Conservation (phyloP, 2,329 filamentous ascomycete genomes). For the Trichoderma sp. region DNA sequence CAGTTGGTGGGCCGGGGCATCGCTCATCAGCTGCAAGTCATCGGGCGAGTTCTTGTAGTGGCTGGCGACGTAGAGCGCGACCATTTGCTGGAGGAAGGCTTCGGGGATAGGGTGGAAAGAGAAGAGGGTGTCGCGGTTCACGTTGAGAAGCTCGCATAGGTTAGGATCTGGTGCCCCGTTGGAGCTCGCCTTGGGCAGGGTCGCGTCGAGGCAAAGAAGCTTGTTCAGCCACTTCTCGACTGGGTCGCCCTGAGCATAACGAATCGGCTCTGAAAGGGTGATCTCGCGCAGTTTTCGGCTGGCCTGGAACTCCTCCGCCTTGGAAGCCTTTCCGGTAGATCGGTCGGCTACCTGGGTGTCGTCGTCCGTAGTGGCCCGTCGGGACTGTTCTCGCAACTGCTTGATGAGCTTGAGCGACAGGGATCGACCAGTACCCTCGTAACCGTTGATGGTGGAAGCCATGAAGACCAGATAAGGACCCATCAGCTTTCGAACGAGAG, state of each 20-base stretch:
- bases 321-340: slow-evolving; percentile 72
- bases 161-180: slow-evolving; percentile 87
- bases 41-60: slow-evolving; percentile 99
- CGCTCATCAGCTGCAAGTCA: slow-evolving; percentile 97
- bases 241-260: slow-evolving; percentile 85
- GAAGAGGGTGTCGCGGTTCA: slow-evolving; percentile 96
- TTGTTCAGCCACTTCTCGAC: slow-evolving; percentile 98
- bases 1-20: slow-evolving; percentile 93
- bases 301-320: slow-evolving; percentile 63
- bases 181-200: slow-evolving; percentile 72
- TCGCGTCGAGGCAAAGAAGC: slow-evolving; percentile 90
- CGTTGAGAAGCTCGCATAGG: slow-evolving; percentile 86
- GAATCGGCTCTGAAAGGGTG: slow-evolving; percentile 88
- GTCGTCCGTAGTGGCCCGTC: slow-evolving; percentile 59
- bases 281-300: slow-evolving; percentile 86
- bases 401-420: slow-evolving; percentile 96
- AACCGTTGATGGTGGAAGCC: slow-evolving; percentile 98
- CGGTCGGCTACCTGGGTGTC: slow-evolving; percentile 74
- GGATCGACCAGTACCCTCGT: slow-evolving; percentile 94
- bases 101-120: slow-evolving; percentile 97
- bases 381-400: slow-evolving; percentile 90
- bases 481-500: slow-evolving; percentile 89
- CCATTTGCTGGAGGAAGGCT: slow-evolving; percentile 97
- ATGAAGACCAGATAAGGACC: slow-evolving; percentile 98
- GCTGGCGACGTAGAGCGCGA: slow-evolving; percentile 93